Conservation (phyloP, 2,329 filamentous ascomycete genomes). For the Ophiostoma quercus region DNA sequence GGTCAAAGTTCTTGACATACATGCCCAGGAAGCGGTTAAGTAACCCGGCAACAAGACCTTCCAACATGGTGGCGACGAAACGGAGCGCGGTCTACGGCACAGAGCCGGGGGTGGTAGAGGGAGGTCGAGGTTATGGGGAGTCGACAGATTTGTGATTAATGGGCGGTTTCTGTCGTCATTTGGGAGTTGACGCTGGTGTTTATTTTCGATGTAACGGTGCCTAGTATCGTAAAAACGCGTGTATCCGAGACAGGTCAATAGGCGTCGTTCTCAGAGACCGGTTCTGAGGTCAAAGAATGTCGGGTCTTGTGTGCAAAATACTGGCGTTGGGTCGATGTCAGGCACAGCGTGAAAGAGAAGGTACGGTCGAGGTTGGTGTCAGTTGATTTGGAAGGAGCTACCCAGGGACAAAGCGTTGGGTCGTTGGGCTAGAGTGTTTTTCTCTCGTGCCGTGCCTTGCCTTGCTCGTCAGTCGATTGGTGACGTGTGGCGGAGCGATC, state of each 20-base stretch:
- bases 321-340: conserved; percentile 4
- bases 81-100: conserved; percentile 12
- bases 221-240: not conserved
- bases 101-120: not conserved
- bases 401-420: conserved; percentile 16
- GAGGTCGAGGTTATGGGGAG: not conserved
- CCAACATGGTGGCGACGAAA: conserved; percentile 72
- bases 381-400: conserved; percentile 10
- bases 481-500: conserved; percentile 21
- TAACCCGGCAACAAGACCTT: conserved; percentile 92
- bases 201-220: not conserved
- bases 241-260: not conserved
- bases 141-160: not conserved
- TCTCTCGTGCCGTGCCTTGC: conserved; percentile 10
- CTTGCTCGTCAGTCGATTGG: conserved; percentile 14
- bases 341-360: conserved; percentile 4
- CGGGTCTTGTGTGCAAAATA: not conserved
- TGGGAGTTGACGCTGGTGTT: not conserved
- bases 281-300: not conserved
- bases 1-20: conserved; percentile 99
- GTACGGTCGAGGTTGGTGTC: not conserved
- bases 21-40: conserved; percentile 99
- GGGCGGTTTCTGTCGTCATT: conserved; percentile 10
- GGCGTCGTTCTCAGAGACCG: not conserved
- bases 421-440: conserved; percentile 12